These are phyloP conservation scores for Podaxis carcinomalis DNA, from an alignment of 768 basidiomycete species.

Conservation along the genomic window DNA sequence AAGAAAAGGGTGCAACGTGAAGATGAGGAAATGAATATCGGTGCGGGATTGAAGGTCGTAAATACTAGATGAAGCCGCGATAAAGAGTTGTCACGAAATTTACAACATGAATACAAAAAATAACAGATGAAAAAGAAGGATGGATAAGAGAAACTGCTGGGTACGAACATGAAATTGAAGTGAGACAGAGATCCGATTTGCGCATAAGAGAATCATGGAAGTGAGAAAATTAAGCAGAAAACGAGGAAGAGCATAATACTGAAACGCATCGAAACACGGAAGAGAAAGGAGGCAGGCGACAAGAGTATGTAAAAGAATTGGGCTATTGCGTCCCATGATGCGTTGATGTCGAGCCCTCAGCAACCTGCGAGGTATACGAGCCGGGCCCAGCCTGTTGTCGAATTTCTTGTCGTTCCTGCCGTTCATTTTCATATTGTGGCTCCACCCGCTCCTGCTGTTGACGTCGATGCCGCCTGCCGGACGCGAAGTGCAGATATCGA, in stretches of 20 bases:
- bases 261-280: not conserved
- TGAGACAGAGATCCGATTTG: not conserved
- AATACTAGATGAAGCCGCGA: too few species aligned
- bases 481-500: conserved; percentile 52
- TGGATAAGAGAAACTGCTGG: not conserved
- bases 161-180: not conserved
- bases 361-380: not conserved
- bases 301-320: not conserved
- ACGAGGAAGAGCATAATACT: not conserved
- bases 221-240: not conserved
- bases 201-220: not conserved
- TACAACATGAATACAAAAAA: not conserved
- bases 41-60: too few species aligned
- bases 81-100: not conserved
- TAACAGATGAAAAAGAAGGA: not conserved
- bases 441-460: conserved; percentile 7
- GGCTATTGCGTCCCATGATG: not conserved
- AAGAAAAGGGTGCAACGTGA: too few species aligned
- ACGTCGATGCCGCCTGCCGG: conserved; percentile 27
- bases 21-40: too few species aligned
- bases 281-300: not conserved
- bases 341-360: not conserved
- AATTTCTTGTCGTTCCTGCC: not conserved
- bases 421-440: not conserved
- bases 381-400: not conserved